A percentile compares a stretch with the other conserved stretches of the same genome.
These are phyloP conservation scores for Erysimum cheiranthoides DNA, from an alignment of 345 rosid species.

Conservation along the genomic window DNA sequence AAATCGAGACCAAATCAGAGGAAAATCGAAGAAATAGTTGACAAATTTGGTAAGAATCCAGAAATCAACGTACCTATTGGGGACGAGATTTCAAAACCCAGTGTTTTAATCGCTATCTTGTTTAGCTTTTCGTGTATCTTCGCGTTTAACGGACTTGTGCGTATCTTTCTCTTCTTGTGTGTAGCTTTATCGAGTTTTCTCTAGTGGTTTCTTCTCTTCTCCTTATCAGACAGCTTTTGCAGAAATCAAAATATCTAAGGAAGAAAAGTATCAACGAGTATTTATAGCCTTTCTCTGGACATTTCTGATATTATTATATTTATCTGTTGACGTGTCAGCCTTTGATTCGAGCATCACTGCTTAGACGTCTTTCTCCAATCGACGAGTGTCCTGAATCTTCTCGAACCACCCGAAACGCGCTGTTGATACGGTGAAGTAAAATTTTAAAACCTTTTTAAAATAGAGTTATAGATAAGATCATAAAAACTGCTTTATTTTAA, in stretches of 20 bases:
- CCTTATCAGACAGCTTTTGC: neutral
- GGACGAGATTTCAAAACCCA: neutral
- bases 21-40: neutral
- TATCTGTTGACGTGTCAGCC: conserved; percentile 6
- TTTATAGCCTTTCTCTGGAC: conserved; percentile 43
- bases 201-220: neutral
- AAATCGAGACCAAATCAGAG: neutral
- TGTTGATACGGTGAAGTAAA: conserved; percentile 20
- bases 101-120: neutral
- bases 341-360: conserved; percentile 10
- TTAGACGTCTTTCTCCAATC: neutral
- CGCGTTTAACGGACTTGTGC: neutral
- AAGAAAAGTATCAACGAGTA: neutral
- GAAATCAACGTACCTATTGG: conserved; percentile 31
- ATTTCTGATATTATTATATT: conserved; percentile 26
- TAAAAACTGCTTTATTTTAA: neutral
- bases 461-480: conserved; percentile 35
- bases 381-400: conserved; percentile 45
- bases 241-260: conserved; percentile 19
- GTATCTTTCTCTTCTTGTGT: neutral
- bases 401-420: conserved; percentile 35
- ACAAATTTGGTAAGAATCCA: neutral
- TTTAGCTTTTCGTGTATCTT: too few relatives aligned
- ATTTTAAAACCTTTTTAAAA: neutral
- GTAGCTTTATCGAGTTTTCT: neutral